Evolutionary conservation across 805 yeast genomes (phyloP), one percentile per base, ranked within the genome.

Genomic region (Ogataea kodamae): DNA sequence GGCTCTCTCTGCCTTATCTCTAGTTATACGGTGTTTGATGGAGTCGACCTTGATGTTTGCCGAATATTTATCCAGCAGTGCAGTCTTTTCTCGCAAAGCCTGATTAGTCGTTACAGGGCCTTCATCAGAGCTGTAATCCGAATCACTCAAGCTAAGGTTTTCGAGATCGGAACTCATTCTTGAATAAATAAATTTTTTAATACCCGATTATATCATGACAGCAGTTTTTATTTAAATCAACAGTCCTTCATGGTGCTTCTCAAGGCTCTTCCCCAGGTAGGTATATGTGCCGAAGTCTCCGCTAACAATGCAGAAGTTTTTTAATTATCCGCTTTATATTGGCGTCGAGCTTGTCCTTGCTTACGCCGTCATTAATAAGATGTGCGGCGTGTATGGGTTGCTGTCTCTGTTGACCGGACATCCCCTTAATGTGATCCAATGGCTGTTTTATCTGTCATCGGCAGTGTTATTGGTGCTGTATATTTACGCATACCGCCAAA

Each of bases 1-100:
- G 3, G 98, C 98, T 34, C 98, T 68, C 49, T 92, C 88, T 1
- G 97, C 79, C 50, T 88, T 78, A 61, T 90, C 98, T 45, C 77
- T 79, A 33, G 76, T 74, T 1, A 72, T 67, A 45, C 80, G 74
- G 30, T 77, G 78, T 30, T 71, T 74, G 40, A 64, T 57, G 39
- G 73, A 73, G 50, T 79, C 88, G 1, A 78, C 67, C 44, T 78
- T 79, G 53, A 82, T 81, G 42, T 70, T 76, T 33, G 74, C 72
- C 0, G 80, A 74, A 55, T 77, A 79, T 47, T 73, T 77, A n/a
- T 72, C 76, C 13, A 78, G 63, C 22, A 83, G 71, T 27, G 64
- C 65, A 3, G 69, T 66, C 35, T 72, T 70, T 31, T 67, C 69
- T 25, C 46, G 41, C 19, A 47, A 37, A n/a, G 38, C 46, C 2